Evolutionary conservation across 2,329 filamentous ascomycete species (phyloP).

Genomic region (Fusarium camptoceras): DNA sequence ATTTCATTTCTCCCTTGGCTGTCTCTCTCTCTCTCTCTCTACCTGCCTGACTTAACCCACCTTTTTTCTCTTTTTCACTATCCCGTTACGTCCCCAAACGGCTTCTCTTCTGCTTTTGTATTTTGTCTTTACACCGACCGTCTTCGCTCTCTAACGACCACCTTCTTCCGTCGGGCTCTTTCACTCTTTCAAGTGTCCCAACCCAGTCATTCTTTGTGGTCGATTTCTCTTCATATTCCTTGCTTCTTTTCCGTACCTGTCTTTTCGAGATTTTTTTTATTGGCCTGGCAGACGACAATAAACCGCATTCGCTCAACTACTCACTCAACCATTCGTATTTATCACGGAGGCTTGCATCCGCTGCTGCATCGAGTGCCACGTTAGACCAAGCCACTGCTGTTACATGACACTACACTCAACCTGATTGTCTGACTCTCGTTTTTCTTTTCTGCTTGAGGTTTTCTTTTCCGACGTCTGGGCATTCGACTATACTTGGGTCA

Average conservation of each 20-base stretch:
- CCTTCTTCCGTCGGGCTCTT: slow-evolving; percentile 29
- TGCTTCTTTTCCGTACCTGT: slow-evolving; percentile 13
- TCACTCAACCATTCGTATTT: slow-evolving; percentile 38
- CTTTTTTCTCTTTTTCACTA: slow-evolving; percentile 21
- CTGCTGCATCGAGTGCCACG: slow-evolving; percentile 40
- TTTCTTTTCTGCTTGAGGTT: slow-evolving; percentile 28
- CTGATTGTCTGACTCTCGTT: slow-evolving; percentile 19
- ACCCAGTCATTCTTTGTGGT: slow-evolving; percentile 31
- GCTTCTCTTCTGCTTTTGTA: slow-evolving; percentile 33
- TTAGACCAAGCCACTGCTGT: slow-evolving; percentile 33
- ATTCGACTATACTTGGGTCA: slow-evolving; percentile 4
- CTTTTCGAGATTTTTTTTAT: background rate
- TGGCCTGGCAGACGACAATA: slow-evolving; percentile 20
- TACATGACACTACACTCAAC: slow-evolving; percentile 21
- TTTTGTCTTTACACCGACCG: slow-evolving; percentile 3
- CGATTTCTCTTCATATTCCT: slow-evolving; percentile 7
- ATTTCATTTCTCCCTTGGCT: slow-evolving; percentile 38
- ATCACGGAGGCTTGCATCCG: slow-evolving; percentile 32
- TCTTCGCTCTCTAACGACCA: slow-evolving; percentile 24
- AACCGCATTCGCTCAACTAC: slow-evolving; percentile 1
- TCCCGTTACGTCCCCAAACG: slow-evolving; percentile 21
- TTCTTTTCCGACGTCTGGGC: slow-evolving; percentile 11
- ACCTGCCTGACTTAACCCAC: slow-evolving; percentile 15
- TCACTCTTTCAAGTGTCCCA: slow-evolving; percentile 40
- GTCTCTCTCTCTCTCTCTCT: slow-evolving; percentile 11